phyloP scores from a whole-genome alignment of 768 basidiomycete species.

The Gautieria morchelliformis region DNA sequence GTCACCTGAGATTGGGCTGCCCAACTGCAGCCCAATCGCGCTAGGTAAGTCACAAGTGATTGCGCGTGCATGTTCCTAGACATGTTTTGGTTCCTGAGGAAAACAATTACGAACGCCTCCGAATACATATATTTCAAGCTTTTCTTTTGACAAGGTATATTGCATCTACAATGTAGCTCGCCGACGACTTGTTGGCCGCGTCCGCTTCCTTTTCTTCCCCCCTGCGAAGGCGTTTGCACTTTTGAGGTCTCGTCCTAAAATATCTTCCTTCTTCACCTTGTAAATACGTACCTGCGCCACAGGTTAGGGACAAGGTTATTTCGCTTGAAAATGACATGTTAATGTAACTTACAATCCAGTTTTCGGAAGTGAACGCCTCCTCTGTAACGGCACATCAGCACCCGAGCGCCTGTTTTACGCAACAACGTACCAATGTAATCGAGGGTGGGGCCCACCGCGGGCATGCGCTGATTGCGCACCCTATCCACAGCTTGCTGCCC shows the following conservation, averaged over 20 bases:
- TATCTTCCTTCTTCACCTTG: constrained; percentile 89
- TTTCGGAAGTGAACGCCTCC: constrained; percentile 98
- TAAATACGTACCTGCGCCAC: constrained; percentile 72
- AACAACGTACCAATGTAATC: constrained; percentile 71
- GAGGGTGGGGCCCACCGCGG: constrained; percentile 65
- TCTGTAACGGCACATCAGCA: constrained; percentile 36
- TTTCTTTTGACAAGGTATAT: neutral
- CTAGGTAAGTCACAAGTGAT: neutral
- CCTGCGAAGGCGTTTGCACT: constrained; percentile 73
- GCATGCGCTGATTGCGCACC: constrained; percentile 81
- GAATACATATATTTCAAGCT: neutral
- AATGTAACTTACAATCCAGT: constrained; percentile 82
- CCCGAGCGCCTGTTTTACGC: neutral
- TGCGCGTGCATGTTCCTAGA: neutral
- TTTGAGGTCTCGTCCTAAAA: constrained; percentile 83
- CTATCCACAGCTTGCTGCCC: constrained; percentile 67
- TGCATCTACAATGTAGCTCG: constrained; percentile 25
- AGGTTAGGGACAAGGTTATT: neutral
- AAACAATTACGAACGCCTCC: neutral
- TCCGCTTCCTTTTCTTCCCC: constrained; percentile 85
- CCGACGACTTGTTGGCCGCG: constrained; percentile 57
- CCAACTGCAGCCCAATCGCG: too few species aligned
- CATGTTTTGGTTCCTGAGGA: too few species aligned
- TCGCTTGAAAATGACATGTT: neutral
- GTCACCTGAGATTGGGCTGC: neutral